These are phyloP conservation scores for Dendrobium officinale DNA, from an alignment of 106 monocot genomes.

Conservation along the genomic window DNA sequence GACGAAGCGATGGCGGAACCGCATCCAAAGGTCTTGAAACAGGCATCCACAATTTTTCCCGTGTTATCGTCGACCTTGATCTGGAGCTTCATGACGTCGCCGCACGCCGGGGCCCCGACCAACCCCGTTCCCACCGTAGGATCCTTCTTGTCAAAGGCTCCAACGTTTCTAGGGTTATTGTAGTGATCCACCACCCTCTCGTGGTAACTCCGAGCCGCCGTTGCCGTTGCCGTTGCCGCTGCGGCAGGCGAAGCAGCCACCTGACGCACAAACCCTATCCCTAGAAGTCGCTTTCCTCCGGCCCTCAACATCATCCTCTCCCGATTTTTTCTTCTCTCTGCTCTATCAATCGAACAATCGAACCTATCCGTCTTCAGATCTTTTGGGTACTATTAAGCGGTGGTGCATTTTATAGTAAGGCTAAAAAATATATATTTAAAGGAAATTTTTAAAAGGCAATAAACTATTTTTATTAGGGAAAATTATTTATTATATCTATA, in stretches of 20 bases:
- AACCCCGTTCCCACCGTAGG: constrained; percentile 72
- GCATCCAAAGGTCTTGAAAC: constrained; percentile 91
- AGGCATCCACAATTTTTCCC: constrained; percentile 74
- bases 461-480: no score
- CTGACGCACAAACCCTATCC: constrained; percentile 13
- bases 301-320: not conserved
- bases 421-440: no score
- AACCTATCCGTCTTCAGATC: no score
- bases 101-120: constrained; percentile 80
- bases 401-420: no score
- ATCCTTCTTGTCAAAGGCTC: constrained; percentile 84
- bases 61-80: constrained; percentile 67
- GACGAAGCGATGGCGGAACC: constrained; percentile 86
- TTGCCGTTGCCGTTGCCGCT: not conserved
- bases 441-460: no score
- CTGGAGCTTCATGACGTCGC: constrained; percentile 91
- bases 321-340: not conserved
- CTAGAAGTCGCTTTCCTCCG: constrained; percentile 3
- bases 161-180: constrained; percentile 78
- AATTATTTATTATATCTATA: no score
- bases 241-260: not conserved
- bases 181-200: constrained; percentile 92
- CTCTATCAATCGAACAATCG: not conserved
- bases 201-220: constrained; percentile 38
- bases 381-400: no score